Conservation (phyloP, 345 rosid genomes). For the Orychophragmus violaceus region DNA sequence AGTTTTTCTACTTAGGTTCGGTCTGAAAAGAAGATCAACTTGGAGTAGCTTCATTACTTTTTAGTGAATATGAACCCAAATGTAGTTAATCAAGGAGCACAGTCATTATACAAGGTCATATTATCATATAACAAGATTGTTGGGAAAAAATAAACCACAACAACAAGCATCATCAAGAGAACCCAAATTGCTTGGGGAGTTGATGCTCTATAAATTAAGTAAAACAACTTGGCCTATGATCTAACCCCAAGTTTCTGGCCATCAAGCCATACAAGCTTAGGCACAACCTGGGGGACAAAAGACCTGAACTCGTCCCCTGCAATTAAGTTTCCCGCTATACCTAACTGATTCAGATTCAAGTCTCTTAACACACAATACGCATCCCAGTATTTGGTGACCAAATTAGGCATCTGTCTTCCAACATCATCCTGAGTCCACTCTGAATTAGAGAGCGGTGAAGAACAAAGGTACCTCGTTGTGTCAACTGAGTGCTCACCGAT, state of each 20-base stretch:
- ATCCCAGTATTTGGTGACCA: conserved; percentile 53
- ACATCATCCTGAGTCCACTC: conserved; percentile 38
- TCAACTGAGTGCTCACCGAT: conserved; percentile 78
- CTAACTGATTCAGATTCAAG: conserved; percentile 58
- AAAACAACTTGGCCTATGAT: neutral
- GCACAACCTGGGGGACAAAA: conserved; percentile 51
- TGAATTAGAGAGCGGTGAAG: conserved; percentile 74
- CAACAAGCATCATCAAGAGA: neutral
- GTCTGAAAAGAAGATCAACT: too few relatives aligned
- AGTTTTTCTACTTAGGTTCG: too few relatives aligned
- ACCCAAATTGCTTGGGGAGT: neutral
- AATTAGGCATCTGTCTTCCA: conserved; percentile 3
- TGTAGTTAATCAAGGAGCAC: neutral
- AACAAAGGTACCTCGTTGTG: conserved; percentile 62
- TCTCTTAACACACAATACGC: conserved; percentile 53
- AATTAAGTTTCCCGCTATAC: conserved; percentile 55
- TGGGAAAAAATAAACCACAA: conserved; percentile 1
- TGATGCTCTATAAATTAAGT: neutral
- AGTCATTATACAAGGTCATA: neutral
- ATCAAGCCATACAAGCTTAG: conserved; percentile 61
- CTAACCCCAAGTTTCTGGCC: conserved; percentile 32
- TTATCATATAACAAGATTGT: neutral
- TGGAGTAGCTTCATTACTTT: too few relatives aligned
- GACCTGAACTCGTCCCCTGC: conserved; percentile 49
- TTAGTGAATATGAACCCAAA: too few relatives aligned